These are phyloP conservation scores for Paramarasmius palmivorus DNA, from an alignment of 1,284 basidiomycete species.

Conservation along the genomic window DNA sequence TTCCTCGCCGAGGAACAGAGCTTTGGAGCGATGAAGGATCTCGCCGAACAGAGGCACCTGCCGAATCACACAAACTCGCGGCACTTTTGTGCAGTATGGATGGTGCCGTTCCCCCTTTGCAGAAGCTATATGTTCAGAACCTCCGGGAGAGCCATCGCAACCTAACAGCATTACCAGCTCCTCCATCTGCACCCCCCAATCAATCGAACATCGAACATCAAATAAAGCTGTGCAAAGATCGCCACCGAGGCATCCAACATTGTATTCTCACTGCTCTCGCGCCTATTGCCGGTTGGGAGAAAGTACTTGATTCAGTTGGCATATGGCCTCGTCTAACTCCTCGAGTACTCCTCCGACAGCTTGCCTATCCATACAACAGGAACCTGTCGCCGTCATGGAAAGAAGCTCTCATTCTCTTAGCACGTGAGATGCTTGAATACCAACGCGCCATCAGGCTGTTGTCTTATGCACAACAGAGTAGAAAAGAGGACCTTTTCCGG, in stretches of 20 bases:
- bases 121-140: not conserved
- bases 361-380: not conserved
- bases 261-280: not conserved
- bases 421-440: not conserved
- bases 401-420: not conserved
- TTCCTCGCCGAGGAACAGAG: not conserved
- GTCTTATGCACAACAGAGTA: not conserved
- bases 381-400: not conserved
- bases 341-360: not conserved
- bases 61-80: too few relatives aligned
- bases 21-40: not conserved
- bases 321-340: constrained; percentile 6
- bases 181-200: not conserved
- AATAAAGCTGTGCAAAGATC: not conserved
- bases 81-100: not conserved
- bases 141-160: not conserved
- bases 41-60: not conserved
- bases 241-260: not conserved
- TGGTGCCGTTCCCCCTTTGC: not conserved
- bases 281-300: not conserved
- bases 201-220: not conserved
- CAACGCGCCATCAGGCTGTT: not conserved
- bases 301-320: not conserved
- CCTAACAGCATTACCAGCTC: not conserved
- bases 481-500: constrained; percentile 25